Evolutionary conservation across 495 filamentous ascomycete genomes (phyloP).

Genomic region (Lophiostoma macrostomum): DNA sequence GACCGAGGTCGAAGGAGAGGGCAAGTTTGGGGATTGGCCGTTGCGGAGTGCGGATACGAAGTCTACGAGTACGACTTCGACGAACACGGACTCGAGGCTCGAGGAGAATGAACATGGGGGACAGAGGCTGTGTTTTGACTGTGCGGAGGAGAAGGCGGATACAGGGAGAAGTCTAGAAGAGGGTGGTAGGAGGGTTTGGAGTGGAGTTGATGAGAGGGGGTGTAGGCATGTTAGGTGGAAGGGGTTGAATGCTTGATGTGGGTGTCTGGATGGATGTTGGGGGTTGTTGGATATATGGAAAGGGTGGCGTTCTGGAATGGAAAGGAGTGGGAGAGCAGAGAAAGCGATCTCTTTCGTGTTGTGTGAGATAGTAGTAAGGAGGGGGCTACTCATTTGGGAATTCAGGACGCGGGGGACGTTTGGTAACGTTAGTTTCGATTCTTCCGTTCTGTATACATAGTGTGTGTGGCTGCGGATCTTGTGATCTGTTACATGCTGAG

Average conservation of each 20-base stretch:
- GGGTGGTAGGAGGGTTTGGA: neutral
- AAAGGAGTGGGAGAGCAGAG: neutral
- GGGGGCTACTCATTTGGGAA: too few species aligned
- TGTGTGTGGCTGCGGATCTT: too few species aligned
- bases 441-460: too few species aligned
- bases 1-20: neutral
- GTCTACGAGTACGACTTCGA: too few species aligned
- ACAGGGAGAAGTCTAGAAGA: neutral
- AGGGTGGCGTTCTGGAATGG: neutral
- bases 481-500: too few species aligned
- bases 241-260: slow-evolving; percentile 10
- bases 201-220: slow-evolving; percentile 4
- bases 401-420: too few species aligned
- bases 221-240: slow-evolving; percentile 20
- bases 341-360: neutral
- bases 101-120: neutral
- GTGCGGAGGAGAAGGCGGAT: neutral
- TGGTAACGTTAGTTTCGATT: too few species aligned
- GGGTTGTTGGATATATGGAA: neutral
- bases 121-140: neutral
- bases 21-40: neutral
- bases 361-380: too few species aligned
- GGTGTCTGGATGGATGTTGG: neutral
- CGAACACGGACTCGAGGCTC: neutral
- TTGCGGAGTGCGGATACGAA: too few species aligned